Conservation (phyloP, 2,329 filamentous ascomycete genomes). For the Lachnellula subtilissima region DNA sequence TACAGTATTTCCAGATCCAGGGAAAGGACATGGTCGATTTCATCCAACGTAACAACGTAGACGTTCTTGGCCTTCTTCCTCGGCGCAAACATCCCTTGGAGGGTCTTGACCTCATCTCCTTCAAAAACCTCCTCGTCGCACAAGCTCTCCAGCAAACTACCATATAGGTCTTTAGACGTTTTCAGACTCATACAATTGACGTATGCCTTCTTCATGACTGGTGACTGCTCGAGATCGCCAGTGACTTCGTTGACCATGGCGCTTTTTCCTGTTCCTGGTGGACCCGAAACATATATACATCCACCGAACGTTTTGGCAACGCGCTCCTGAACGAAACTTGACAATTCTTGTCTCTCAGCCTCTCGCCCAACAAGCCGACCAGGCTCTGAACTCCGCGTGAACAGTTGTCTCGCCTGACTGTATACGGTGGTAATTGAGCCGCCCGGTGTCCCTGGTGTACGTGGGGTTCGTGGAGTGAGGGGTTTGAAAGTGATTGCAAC, state of each 20-base stretch:
- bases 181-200: slow-evolving; percentile 98
- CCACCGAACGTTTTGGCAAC: slow-evolving; percentile 59
- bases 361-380: slow-evolving; percentile 32
- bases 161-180: slow-evolving; percentile 78
- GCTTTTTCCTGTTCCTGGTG: slow-evolving; percentile 94
- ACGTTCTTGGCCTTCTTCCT: slow-evolving; percentile 52
- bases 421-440: slow-evolving; percentile 69
- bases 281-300: slow-evolving; percentile 91
- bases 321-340: slow-evolving; percentile 62
- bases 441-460: slow-evolving; percentile 67
- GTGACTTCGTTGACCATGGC: slow-evolving; percentile 83
- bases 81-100: slow-evolving; percentile 68
- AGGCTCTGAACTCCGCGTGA: slow-evolving; percentile 54
- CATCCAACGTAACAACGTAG: slow-evolving; percentile 85
- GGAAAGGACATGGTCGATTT: slow-evolving; percentile 90
- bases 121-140: slow-evolving; percentile 58
- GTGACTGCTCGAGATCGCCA: slow-evolving; percentile 47
- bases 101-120: slow-evolving; percentile 59
- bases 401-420: slow-evolving; percentile 80
- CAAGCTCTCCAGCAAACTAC: slow-evolving; percentile 68
- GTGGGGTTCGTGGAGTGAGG: slow-evolving; percentile 72
- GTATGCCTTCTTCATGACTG: slow-evolving; percentile 63
- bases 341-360: slow-evolving; percentile 58
- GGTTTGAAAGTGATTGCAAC: slow-evolving; percentile 72
- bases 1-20: slow-evolving; percentile 87